Conservation (phyloP, 148 eudicot species). For the Rhododendron williamsianum region DNA sequence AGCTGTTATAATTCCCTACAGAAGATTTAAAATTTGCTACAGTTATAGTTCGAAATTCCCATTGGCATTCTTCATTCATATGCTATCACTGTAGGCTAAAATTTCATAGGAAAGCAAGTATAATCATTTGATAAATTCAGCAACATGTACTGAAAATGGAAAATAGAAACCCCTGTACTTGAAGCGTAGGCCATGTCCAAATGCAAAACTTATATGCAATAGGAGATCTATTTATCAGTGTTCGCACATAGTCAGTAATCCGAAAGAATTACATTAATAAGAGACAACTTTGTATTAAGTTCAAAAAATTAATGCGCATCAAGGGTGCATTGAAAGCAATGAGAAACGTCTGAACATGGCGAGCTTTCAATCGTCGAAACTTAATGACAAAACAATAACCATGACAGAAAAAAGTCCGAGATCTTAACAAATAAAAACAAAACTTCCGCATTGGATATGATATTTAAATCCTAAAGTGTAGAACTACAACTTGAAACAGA, state of each 20-base stretch:
- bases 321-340: neutral
- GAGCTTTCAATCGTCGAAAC: neutral
- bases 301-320: neutral
- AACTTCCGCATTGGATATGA: neutral
- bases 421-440: neutral
- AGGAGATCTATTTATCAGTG: neutral
- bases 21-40: constrained; percentile 7
- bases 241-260: no score
- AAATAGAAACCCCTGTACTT: neutral
- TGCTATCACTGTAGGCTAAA: neutral
- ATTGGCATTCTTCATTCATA: neutral
- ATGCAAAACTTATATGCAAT: neutral
- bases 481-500: neutral
- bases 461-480: neutral
- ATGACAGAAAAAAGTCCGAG: neutral
- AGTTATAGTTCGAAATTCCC: neutral
- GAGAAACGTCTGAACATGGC: neutral
- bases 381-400: neutral
- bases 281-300: neutral
- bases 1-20: constrained; percentile 85
- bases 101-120: neutral
- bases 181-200: neutral
- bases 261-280: neutral
- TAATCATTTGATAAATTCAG: neutral
- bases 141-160: neutral